These are phyloP conservation scores for Nicotiana benthamiana DNA, from an alignment of 257 asterid species.

Conservation along the genomic window DNA sequence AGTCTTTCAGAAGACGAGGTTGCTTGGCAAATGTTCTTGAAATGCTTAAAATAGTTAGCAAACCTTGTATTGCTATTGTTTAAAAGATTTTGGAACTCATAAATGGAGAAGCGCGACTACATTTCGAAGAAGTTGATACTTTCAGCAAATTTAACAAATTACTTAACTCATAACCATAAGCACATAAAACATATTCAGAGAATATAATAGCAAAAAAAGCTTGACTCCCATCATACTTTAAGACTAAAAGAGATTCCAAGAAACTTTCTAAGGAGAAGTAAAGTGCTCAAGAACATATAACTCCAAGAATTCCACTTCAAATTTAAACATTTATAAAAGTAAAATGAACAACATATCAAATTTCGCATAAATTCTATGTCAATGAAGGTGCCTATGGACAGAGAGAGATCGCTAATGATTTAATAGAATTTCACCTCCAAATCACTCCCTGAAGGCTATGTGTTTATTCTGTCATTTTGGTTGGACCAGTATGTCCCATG, in stretches of 20 bases:
- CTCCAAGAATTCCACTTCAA: not conserved
- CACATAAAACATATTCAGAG: not conserved
- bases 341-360: not conserved
- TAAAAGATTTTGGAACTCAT: not conserved
- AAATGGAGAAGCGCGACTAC: not conserved
- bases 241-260: not conserved
- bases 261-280: not conserved
- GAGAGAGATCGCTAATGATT: too few species aligned
- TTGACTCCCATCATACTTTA: not conserved
- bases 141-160: not conserved
- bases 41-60: not conserved
- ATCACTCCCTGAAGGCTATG: not conserved
- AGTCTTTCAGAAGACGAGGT: not conserved
- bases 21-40: not conserved
- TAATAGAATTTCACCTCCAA: not conserved
- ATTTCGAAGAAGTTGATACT: not conserved
- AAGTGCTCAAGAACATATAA: not conserved
- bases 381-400: not conserved
- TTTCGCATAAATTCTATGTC: not conserved
- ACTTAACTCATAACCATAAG: not conserved
- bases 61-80: not conserved
- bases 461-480: not conserved
- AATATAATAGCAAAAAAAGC: not conserved
- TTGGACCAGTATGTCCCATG: not conserved
- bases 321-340: not conserved